Percentiles rank a stretch among this genome's conserved stretches.
These are phyloP conservation scores for Tothia fuscella DNA, from an alignment of 2,329 filamentous ascomycete genomes.

Conservation along the genomic window DNA sequence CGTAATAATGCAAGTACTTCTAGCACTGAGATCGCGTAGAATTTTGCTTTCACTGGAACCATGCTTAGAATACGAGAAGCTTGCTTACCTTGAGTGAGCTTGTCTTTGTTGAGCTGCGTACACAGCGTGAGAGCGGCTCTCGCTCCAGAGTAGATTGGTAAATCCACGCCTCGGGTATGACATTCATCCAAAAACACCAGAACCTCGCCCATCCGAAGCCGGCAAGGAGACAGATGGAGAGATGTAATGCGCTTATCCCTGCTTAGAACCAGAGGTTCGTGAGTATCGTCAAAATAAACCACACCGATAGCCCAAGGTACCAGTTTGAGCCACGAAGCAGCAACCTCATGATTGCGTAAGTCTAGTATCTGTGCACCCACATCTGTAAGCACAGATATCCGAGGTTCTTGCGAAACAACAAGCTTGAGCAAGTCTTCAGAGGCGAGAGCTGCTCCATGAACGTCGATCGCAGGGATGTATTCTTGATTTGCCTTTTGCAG, in stretches of 20 bases:
- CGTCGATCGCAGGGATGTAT: constrained; percentile 16
- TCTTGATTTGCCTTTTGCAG: constrained; percentile 41
- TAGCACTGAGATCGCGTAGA: constrained; percentile 12
- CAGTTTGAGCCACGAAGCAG: constrained; percentile 39
- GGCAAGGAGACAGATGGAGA: constrained; percentile 48
- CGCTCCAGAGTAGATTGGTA: constrained; percentile 47
- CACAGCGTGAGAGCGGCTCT: constrained; percentile 58
- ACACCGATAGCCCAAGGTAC: constrained; percentile 28
- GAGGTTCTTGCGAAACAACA: constrained; percentile 28
- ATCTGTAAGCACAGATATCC: constrained; percentile 52
- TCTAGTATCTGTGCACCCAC: constrained; percentile 61
- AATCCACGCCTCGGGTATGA: constrained; percentile 58
- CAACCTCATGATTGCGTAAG: constrained; percentile 43
- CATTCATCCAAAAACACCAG: constrained; percentile 58
- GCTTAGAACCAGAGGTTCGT: constrained; percentile 44
- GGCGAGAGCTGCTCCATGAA: constrained; percentile 16
- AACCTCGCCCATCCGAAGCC: constrained; percentile 44
- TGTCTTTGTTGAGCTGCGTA: constrained; percentile 53
- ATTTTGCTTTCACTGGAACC: too few species aligned
- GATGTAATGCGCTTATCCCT: constrained; percentile 33
- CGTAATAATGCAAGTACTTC: background rate
- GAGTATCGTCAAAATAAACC: constrained; percentile 46
- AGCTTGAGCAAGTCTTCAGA: constrained; percentile 34
- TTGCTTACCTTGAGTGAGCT: constrained; percentile 53
- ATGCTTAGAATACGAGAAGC: too few species aligned